Base-by-base conservation (phyloP, 2,329 filamentous ascomycete species). In the Trichoderma lentiforme region DNA sequence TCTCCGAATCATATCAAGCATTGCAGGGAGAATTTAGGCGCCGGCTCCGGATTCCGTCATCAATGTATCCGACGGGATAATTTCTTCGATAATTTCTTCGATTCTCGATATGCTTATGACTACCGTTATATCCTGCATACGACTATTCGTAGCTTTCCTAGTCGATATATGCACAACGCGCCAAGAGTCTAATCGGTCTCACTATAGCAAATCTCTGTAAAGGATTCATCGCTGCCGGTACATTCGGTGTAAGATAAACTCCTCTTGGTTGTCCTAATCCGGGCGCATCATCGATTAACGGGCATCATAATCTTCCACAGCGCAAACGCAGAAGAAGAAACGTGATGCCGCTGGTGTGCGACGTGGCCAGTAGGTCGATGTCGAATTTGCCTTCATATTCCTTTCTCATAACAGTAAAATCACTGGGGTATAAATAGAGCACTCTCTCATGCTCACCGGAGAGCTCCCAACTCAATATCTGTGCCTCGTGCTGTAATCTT, bases 401-500 rank as follows among this genome's bases (percentile, higher is more conserved):
- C 43, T 43, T 30, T 69, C 26, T n/a, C 28, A 61, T 14, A 62
- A 6, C 9, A 36, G 53, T 51, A n/a, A 70, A 36, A 26, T 28
- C 9, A 62, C 24, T 36, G 21, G 67, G 67, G 67, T 70, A 70
- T 71, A 64, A 64, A 57, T 30, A 43, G 39, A 56, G 36, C 60
- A n/a, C 47, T 34, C 56, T 60, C 66, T 57, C 32, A 11, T 32
- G 26, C 60, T 43, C 26, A 51, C 68, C 26, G 18, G 28, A 65
- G 15, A 36, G 51, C 34, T 32, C 32, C 6, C 11, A 6, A 79
- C 64, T 68, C 53, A 72, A 26, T 72, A 72, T 62, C 71, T 65
- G 36, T 72, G 71, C 24, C 71, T 69, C 30, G 71, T 72, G 67
- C 66, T 70, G 53, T 72, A 72, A 77, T 81, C 95, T 86, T 98